Percentiles rank a stretch among this genome's conserved stretches.
phyloP scores from a whole-genome alignment of 371 early-diverging fungal species.

The Blastocladiella emersonii region DNA sequence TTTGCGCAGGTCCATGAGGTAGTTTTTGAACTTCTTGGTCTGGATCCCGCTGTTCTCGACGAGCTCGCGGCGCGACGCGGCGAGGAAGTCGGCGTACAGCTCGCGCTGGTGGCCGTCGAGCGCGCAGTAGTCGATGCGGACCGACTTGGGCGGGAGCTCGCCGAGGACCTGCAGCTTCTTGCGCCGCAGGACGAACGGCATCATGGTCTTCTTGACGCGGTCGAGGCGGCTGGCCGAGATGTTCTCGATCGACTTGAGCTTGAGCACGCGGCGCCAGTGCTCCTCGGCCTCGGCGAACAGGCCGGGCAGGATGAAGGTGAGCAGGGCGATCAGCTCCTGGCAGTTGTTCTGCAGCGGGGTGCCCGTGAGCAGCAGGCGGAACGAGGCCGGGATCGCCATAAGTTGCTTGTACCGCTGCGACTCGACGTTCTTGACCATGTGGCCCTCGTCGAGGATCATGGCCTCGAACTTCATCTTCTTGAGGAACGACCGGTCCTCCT shows the following conservation, averaged over 20 bases:
- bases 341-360: slow-evolving; percentile 90
- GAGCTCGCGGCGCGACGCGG: slow-evolving; percentile 9
- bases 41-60: background rate
- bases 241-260: slow-evolving; percentile 25
- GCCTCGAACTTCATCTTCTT: slow-evolving; percentile 34
- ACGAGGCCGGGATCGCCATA: slow-evolving; percentile 48
- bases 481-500: slow-evolving; percentile 62
- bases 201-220: slow-evolving; percentile 58
- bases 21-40: slow-evolving; percentile 33
- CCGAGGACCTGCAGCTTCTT: slow-evolving; percentile 49
- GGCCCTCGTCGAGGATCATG: slow-evolving; percentile 91
- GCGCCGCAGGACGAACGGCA: slow-evolving; percentile 63
- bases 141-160: slow-evolving; percentile 49
- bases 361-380: slow-evolving; percentile 64
- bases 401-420: slow-evolving; percentile 67
- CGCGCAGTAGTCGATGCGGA: slow-evolving; percentile 27
- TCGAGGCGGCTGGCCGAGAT: slow-evolving; percentile 36
- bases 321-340: slow-evolving; percentile 58
- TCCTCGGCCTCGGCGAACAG: slow-evolving; percentile 54
- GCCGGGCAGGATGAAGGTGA: slow-evolving; percentile 86
- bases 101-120: slow-evolving; percentile 26
- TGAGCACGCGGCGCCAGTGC: slow-evolving; percentile 33
- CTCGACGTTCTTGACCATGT: slow-evolving; percentile 75
- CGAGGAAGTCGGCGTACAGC: slow-evolving; percentile 27
- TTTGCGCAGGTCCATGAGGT: slow-evolving; percentile 71